Evolutionary conservation across 2,329 filamentous ascomycete genomes (phyloP).

Genomic region (Colletotrichum tabaci): DNA sequence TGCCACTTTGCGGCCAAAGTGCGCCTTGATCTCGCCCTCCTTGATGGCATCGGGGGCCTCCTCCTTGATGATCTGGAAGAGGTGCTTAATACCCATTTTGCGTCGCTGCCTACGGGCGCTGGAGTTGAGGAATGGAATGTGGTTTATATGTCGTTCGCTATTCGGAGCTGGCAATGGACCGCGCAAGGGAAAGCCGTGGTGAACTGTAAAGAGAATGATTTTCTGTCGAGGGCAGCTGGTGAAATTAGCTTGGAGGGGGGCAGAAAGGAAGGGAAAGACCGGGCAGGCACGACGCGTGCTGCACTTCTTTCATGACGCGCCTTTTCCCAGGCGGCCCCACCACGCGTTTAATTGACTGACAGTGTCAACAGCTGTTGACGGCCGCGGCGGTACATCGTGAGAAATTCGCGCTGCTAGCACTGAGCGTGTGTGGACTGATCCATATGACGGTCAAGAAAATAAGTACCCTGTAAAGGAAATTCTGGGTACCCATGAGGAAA

Average conservation of each 20-base stretch:
- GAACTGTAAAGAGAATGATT: too few relatives aligned
- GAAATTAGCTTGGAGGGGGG: neutral
- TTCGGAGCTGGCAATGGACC: neutral
- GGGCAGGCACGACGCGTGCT: slow-evolving; percentile 21
- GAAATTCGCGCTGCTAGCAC: too few relatives aligned
- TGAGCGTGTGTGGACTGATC: too few relatives aligned
- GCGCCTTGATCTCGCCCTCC: slow-evolving; percentile 97
- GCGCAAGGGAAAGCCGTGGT: neutral
- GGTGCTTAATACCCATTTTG: slow-evolving; percentile 78
- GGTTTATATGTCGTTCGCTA: neutral
- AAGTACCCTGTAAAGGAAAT: too few relatives aligned
- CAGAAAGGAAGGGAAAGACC: neutral
- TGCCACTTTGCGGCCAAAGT: slow-evolving; percentile 98
- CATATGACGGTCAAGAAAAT: too few relatives aligned
- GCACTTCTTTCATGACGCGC: slow-evolving; percentile 34
- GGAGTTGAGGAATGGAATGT: neutral
- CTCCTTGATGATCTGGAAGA: slow-evolving; percentile 88
- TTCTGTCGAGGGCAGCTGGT: neutral
- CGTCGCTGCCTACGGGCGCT: neutral
- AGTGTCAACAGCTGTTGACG: neutral
- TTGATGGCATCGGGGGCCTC: slow-evolving; percentile 97
- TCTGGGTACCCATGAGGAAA: too few relatives aligned
- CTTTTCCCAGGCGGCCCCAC: slow-evolving; percentile 9
- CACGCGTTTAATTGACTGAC: slow-evolving; percentile 34
- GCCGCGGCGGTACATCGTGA: neutral